Base-by-base conservation (phyloP, 805 yeast species). In the Metschnikowia kofuensis region DNA sequence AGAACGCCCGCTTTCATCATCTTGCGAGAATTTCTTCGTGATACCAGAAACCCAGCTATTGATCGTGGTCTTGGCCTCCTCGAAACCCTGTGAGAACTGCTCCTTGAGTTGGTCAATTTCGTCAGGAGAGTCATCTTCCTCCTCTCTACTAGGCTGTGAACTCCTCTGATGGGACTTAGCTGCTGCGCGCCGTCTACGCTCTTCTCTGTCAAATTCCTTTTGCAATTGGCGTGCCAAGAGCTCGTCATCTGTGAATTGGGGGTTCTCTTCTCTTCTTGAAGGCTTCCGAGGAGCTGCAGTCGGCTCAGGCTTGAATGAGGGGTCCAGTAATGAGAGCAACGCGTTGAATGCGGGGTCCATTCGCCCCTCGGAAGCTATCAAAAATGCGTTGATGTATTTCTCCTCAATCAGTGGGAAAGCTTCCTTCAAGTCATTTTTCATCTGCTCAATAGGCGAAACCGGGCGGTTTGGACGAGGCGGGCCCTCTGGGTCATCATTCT, bases 261-360 rank as follows among this genome's bases (percentile, higher is more conserved):
- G 72, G 34, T 54, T 56, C 9, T 54, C 54, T 1, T 40, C 48
- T 32, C 32, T 45, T 13, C 37, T 37, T 9, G 45, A 44, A 8
- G 26, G 30, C 31, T 45, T 34, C 6, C 42, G 36, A 11, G 49
- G 45, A 5, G 41, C 47, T 14, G 68, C 67, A 10, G 57, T 55
- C 29, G 80, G 82, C 52, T 77, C 80, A 12, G 84, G 82, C 52
- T 76, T 76, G 51, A 75, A 75, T 3, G 75, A 64, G 9, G 92
- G 92, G 66, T 91, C 97, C 14, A 88, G 83, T 47, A 89, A 69
- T 57, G 79, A 89, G 51, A 92, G 72, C 59, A 91, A 72, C 0
- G 97, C 97, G 65, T 85, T 87, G 72, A 92, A 92, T 1, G 97
- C 96, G 1, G 87, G 84, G 58, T 89, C 97, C 39, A 89, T 64